A percentile compares a stretch with the other conserved stretches of the same genome.
phyloP scores from a whole-genome alignment of 371 early-diverging fungal species.

The Caulochytrium protostelioides region DNA sequence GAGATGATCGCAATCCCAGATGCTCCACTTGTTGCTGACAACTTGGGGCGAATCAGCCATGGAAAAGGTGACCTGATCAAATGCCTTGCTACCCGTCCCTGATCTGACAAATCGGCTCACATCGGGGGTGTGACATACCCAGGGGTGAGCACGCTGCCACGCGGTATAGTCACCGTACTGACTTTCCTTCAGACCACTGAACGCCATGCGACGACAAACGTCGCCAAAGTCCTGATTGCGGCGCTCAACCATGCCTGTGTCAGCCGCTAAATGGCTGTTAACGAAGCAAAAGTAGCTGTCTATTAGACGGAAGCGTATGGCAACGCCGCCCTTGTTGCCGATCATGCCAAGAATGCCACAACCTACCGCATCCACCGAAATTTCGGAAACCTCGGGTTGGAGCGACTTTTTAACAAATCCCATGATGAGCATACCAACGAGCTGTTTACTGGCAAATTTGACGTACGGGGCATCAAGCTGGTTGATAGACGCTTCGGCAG shows the following conservation, averaged over 20 bases:
- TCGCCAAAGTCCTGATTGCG: slow-evolving; percentile 76
- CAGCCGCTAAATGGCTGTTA: slow-evolving; percentile 75
- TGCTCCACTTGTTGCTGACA: background rate
- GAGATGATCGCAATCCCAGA: slow-evolving; percentile 51
- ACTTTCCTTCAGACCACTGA: slow-evolving; percentile 12
- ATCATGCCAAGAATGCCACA: slow-evolving; percentile 34
- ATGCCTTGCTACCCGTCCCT: background rate
- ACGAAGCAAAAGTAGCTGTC: slow-evolving; percentile 72
- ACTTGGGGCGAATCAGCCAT: background rate
- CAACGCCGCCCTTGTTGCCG: slow-evolving; percentile 87
- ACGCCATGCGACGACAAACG: slow-evolving; percentile 45
- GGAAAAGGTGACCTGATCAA: too few species aligned
- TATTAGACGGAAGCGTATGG: slow-evolving; percentile 45
- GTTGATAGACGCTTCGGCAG: slow-evolving; percentile 39
- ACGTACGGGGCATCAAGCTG: slow-evolving; percentile 18
- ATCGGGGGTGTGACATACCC: slow-evolving; percentile 5
- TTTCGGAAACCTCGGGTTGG: slow-evolving; percentile 5
- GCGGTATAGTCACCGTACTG: slow-evolving; percentile 6
- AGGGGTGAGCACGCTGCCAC: slow-evolving; percentile 12
- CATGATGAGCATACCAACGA: slow-evolving; percentile 23
- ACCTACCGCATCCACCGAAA: slow-evolving; percentile 14
- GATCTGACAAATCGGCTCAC: background rate
- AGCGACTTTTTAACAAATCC: slow-evolving; percentile 8
- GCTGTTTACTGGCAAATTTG: slow-evolving; percentile 8
- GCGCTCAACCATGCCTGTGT: slow-evolving; percentile 45